Evolutionary conservation across 257 asterid species (phyloP), one percentile per base, ranked within the genome.

Genomic region (Eustoma russellianum): DNA sequence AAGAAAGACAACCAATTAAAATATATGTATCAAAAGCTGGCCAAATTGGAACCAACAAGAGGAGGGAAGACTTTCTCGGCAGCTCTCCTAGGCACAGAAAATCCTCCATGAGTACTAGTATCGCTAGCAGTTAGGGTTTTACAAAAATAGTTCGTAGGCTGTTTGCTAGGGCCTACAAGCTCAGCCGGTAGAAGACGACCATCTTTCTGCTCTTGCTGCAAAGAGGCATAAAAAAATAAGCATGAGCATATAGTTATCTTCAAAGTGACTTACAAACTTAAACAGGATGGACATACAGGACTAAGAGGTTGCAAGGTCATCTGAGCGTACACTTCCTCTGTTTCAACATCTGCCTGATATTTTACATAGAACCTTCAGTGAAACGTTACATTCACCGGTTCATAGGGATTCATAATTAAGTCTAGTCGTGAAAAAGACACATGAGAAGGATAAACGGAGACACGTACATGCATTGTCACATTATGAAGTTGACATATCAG

Each of bases 41-140:
- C 6, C 38, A 40, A 51, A 16, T 51, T 43, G 64, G 56, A 38
- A 71, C 93, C 17, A 67, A 90, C 97, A 64, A 90, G 96, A 60
- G 97, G 85, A 62, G 97, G 96, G 33, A 90, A 90, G 61, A 90
- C 96, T 90, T 90, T 90, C 75, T 90, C 97, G 52, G 97, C 97
- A 35, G 97, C 88, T 69, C 97, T 81, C 30, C 97, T 94, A 66
- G 97, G 97, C 51, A 90, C 96, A 46, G 97, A 90, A 70, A 90
- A 90, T 67, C 97, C 97, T 56, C 97, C 97, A 74, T 90, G 97
- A 50, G 97, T 89, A 64, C 97, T 89, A 19, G 97, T 88, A 70
- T 88, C 96, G 55, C 94, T 84, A 54, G 96, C 96, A 24, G 96
- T 88, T 73, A 88, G 68, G 16, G 97, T 88, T 75, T 88, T 88